phyloP scores from a whole-genome alignment of 2,329 filamentous ascomycete genomes.

The Diaporthe helianthi region DNA sequence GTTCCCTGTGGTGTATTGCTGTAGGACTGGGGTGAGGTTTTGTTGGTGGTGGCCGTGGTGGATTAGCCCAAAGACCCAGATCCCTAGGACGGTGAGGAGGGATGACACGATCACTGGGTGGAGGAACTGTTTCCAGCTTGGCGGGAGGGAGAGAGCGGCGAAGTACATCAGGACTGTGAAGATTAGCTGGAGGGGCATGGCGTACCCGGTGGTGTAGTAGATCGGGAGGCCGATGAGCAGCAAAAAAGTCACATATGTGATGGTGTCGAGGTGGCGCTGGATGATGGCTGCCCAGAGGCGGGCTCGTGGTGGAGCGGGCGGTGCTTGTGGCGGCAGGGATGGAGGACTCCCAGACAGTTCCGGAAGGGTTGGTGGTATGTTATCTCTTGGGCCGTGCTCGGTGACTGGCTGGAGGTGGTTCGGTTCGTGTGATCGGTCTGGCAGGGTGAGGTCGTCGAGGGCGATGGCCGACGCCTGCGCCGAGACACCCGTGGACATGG shows the following conservation, averaged over 20 bases:
- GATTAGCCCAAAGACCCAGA: constrained; percentile 60
- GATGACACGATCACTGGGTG: constrained; percentile 66
- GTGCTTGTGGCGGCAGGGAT: constrained; percentile 47
- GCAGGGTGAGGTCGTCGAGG: constrained; percentile 34
- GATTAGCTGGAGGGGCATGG: constrained; percentile 54
- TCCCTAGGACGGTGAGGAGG: constrained; percentile 56
- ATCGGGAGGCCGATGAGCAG: constrained; percentile 60
- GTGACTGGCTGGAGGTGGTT: constrained; percentile 3
- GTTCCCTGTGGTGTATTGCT: constrained; percentile 57
- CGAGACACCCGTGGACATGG: constrained; percentile 28
- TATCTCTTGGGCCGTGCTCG: background rate
- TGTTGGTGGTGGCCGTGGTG: constrained; percentile 42
- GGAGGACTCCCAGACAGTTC: constrained; percentile 32
- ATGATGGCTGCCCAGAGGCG: constrained; percentile 58
- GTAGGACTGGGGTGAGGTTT: constrained; percentile 51
- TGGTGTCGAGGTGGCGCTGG: constrained; percentile 52
- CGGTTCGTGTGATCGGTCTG: constrained; percentile 34
- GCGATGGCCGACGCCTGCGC: constrained; percentile 30
- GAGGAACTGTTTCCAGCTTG: constrained; percentile 57
- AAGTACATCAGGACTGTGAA: constrained; percentile 62
- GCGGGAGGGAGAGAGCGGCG: constrained; percentile 55
- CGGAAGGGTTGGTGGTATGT: no score
- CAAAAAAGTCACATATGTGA: constrained; percentile 54
- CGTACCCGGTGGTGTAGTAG: constrained; percentile 61
- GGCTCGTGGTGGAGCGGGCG: constrained; percentile 52